These are phyloP conservation scores for Phytopythium chamaehyphon DNA, from an alignment of 352 stramenopile genomes.

Conservation along the genomic window DNA sequence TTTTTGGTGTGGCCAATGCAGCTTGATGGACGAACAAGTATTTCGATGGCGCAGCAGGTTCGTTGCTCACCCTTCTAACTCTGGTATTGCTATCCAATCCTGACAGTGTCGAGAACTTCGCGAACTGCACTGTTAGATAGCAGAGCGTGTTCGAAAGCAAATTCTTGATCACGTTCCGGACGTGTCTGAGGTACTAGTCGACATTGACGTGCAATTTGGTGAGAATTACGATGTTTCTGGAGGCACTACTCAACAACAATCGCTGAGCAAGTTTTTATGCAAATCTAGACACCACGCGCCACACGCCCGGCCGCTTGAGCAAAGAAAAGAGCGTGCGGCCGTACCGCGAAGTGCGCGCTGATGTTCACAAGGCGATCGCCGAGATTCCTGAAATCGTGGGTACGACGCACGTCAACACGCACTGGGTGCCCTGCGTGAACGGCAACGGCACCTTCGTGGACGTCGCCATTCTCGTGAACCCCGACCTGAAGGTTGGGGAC, in stretches of 20 bases:
- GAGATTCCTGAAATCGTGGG: conserved; percentile 64
- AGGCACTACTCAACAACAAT: neutral
- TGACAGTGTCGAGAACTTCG: no score
- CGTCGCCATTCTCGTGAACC: conserved; percentile 71
- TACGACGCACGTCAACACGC: conserved; percentile 79
- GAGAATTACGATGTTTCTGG: neutral
- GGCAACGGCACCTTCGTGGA: conserved; percentile 69
- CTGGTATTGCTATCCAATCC: no score
- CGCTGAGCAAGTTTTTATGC: neutral
- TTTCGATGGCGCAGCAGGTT: conserved; percentile 83
- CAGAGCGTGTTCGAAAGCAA: conserved; percentile 57
- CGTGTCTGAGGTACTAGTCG: conserved; percentile 87
- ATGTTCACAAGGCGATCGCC: conserved; percentile 56
- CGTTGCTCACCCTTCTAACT: no score
- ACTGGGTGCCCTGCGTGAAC: conserved; percentile 64
- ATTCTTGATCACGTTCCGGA: conserved; percentile 66
- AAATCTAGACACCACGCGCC: neutral
- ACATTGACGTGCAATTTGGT: conserved; percentile 79
- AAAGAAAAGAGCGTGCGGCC: conserved; percentile 60
- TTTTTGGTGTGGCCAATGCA: conserved; percentile 8
- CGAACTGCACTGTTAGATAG: conserved; percentile 18
- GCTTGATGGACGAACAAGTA: conserved; percentile 73
- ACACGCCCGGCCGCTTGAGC: neutral
- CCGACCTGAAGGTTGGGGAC: conserved; percentile 71
- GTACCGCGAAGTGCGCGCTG: conserved; percentile 70